Conservation (phyloP, 148 eudicot species). For the Oxyria digyna region DNA sequence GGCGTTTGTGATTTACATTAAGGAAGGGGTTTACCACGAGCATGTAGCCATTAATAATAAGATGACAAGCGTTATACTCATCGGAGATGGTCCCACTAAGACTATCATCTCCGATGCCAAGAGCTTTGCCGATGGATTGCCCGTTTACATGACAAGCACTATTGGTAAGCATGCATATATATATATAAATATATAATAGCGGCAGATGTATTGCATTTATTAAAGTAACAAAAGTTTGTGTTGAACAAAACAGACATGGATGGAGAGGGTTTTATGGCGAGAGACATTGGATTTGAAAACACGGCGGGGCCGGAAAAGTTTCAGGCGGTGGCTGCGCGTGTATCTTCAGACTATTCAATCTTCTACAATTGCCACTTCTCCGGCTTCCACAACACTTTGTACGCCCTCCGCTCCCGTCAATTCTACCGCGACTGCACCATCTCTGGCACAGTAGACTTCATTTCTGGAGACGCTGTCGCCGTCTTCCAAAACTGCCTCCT, state of each 20-base stretch:
- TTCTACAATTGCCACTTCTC: conserved; percentile 34
- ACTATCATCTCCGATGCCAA: conserved; percentile 4
- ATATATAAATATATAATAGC: not conserved
- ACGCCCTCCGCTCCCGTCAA: conserved; percentile 36
- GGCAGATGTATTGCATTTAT: not conserved
- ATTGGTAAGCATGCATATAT: conserved; percentile 6
- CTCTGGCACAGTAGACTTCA: conserved; percentile 57
- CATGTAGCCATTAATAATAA: not conserved
- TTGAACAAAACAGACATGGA: not conserved
- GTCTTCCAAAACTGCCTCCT: conserved; percentile 56
- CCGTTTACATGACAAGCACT: conserved; percentile 4
- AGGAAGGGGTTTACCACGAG: conserved; percentile 15
- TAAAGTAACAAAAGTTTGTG: not conserved
- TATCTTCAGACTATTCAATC: conserved; percentile 21
- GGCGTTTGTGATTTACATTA: conserved; percentile 10
- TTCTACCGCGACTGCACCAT: conserved; percentile 52
- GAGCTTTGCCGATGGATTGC: conserved; percentile 12
- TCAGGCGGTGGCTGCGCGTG: conserved; percentile 36
- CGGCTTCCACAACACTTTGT: conserved; percentile 36
- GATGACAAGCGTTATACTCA: conserved; percentile 9
- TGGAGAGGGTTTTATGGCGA: conserved; percentile 27
- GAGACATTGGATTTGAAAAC: conserved; percentile 38
- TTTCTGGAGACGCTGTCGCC: conserved; percentile 49
- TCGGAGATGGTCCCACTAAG: conserved; percentile 17
- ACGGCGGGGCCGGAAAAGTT: conserved; percentile 26